phyloP scores from a whole-genome alignment of 2,329 filamentous ascomycete genomes.

The Talaromyces sp. region DNA sequence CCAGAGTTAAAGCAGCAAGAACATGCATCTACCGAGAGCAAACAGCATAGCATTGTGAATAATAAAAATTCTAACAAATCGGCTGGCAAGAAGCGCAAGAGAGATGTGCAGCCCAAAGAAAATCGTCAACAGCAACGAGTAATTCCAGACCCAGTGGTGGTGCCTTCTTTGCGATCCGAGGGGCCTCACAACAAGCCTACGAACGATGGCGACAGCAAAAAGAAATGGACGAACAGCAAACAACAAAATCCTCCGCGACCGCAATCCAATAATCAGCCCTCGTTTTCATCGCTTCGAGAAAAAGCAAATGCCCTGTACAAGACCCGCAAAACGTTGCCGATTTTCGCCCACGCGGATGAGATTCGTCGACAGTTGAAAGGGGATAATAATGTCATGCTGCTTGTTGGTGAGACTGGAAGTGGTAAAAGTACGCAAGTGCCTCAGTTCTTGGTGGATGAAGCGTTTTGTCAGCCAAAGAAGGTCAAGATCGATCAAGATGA shows the following conservation, averaged over 20 bases:
- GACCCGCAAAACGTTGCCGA: slow-evolving; percentile 65
- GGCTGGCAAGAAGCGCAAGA: slow-evolving; percentile 28
- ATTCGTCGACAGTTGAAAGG: slow-evolving; percentile 61
- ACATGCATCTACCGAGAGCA: neutral
- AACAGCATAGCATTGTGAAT: slow-evolving; percentile 15
- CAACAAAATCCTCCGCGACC: neutral
- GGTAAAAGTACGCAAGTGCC: slow-evolving; percentile 97
- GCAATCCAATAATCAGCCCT: neutral
- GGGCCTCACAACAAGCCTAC: neutral
- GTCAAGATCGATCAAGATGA: slow-evolving; percentile 40
- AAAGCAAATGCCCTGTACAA: slow-evolving; percentile 43
- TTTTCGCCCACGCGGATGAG: slow-evolving; percentile 66
- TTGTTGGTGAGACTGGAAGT: slow-evolving; percentile 91
- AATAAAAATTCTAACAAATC: neutral
- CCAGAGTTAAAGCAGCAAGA: neutral
- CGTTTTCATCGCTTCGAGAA: slow-evolving; percentile 28
- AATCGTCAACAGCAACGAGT: neutral
- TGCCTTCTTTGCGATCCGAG: neutral
- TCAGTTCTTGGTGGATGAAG: slow-evolving; percentile 73
- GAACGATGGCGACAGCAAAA: neutral
- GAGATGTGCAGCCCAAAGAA: slow-evolving; percentile 15
- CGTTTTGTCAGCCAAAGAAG: slow-evolving; percentile 66
- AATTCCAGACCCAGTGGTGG: neutral
- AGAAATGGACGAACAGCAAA: neutral
- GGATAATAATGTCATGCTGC: slow-evolving; percentile 65